These are phyloP conservation scores for Quercus dentata DNA, from an alignment of 306 rosid genomes.

Conservation along the genomic window DNA sequence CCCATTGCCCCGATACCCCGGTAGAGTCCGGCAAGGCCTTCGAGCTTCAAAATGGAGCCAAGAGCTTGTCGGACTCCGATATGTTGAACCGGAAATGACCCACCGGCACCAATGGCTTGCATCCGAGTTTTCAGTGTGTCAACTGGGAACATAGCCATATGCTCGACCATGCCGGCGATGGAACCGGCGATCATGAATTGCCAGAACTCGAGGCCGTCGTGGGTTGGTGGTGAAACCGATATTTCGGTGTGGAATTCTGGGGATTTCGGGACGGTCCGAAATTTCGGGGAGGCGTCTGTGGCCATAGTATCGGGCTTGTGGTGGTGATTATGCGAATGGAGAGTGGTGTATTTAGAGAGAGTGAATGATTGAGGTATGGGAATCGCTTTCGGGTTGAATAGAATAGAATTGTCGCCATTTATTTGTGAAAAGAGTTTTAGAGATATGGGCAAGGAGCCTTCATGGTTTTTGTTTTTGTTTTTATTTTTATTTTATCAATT, in stretches of 20 bases:
- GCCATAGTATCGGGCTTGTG: conserved; percentile 28
- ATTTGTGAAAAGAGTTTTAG: not conserved
- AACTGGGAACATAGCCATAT: conserved; percentile 91
- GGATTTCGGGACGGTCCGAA: conserved; percentile 23
- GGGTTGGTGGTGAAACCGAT: conserved; percentile 30
- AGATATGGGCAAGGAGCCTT: not conserved
- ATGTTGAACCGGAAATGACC: conserved; percentile 68
- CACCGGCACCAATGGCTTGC: conserved; percentile 53
- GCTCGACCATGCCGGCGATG: conserved; percentile 71
- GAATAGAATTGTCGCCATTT: conserved; percentile 22
- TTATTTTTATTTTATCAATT: not conserved
- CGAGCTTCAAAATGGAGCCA: conserved; percentile 52
- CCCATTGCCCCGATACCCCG: conserved; percentile 90
- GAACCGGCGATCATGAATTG: conserved; percentile 91
- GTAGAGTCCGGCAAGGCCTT: conserved; percentile 69
- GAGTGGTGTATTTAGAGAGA: not conserved
- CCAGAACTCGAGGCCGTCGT: conserved; percentile 88
- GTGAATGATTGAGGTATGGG: conserved; percentile 5
- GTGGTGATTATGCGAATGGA: not conserved
- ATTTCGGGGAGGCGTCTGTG: conserved; percentile 33
- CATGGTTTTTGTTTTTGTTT: not conserved
- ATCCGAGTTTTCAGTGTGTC: conserved; percentile 89
- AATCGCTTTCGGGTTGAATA: conserved; percentile 30
- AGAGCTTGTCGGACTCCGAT: conserved; percentile 65
- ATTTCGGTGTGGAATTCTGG: conserved; percentile 51